Conservation (phyloP, 352 stramenopile species). For the Phytophthora nicotianae region DNA sequence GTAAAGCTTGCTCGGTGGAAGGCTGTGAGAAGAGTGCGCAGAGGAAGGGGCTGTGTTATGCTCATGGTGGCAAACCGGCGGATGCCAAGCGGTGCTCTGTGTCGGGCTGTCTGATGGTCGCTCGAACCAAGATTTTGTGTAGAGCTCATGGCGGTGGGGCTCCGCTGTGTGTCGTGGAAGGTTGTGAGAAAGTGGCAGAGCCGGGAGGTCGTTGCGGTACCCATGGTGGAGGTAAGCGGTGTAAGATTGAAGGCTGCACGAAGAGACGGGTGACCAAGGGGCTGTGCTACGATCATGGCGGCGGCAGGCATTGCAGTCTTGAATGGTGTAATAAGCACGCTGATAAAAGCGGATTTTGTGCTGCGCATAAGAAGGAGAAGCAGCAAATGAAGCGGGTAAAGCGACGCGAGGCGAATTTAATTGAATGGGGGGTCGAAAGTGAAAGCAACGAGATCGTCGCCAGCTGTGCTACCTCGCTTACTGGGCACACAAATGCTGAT, state of each 20-base stretch:
- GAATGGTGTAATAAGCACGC: slow-evolving; percentile 19
- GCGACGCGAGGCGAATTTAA: not conserved
- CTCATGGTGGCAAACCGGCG: slow-evolving; percentile 26
- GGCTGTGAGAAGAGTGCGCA: slow-evolving; percentile 25
- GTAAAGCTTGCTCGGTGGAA: slow-evolving; percentile 26
- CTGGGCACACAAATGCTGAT: not conserved
- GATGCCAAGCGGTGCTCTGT: slow-evolving; percentile 25
- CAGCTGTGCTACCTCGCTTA: not conserved
- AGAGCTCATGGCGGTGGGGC: slow-evolving; percentile 26
- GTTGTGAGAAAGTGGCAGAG: slow-evolving; percentile 27
- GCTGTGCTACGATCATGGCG: slow-evolving; percentile 21
- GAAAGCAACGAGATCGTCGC: not conserved
- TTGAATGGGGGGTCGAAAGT: slow-evolving; percentile 11
- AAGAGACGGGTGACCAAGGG: slow-evolving; percentile 20
- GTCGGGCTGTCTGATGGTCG: slow-evolving; percentile 24
- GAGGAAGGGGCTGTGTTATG: slow-evolving; percentile 28
- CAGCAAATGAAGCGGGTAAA: slow-evolving; percentile 9
- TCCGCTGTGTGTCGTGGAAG: slow-evolving; percentile 19
- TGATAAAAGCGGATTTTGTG: slow-evolving; percentile 17
- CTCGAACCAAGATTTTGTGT: slow-evolving; percentile 22
- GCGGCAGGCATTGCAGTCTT: slow-evolving; percentile 17
- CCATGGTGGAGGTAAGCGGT: slow-evolving; percentile 28
- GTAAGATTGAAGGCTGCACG: slow-evolving; percentile 21
- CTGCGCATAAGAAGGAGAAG: slow-evolving; percentile 19
- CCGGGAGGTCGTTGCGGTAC: slow-evolving; percentile 20